Conservation (phyloP, 176 grass and related monocot species). For the Triticum timopheevii region DNA sequence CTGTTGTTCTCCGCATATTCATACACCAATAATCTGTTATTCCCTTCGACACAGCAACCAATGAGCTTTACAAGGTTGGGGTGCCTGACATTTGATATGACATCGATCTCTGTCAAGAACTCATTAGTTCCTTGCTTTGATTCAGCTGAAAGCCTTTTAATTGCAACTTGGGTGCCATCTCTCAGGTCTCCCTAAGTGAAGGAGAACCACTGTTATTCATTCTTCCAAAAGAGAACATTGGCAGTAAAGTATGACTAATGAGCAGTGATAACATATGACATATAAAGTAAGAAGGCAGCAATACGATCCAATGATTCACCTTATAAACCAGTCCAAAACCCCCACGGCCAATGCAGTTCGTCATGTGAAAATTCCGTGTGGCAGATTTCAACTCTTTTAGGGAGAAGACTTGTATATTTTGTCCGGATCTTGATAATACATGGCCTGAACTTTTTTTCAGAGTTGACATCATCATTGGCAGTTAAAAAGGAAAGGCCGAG, state of each 20-base stretch:
- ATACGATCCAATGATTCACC: conserved; percentile 25
- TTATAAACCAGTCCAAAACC: conserved; percentile 62
- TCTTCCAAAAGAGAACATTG: neutral
- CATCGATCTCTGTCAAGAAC: conserved; percentile 70
- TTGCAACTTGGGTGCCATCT: conserved; percentile 58
- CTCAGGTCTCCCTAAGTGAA: conserved; percentile 42
- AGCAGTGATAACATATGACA: neutral
- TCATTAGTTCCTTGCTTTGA: conserved; percentile 66
- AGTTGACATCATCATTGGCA: conserved; percentile 19
- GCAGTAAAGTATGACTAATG: conserved; percentile 11
- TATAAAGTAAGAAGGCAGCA: neutral
- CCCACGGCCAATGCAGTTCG: conserved; percentile 55
- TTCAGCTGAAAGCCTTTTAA: conserved; percentile 64
- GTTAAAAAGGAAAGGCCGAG: conserved; percentile 17
- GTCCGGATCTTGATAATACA: conserved; percentile 40
- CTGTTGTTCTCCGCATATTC: conserved; percentile 63
- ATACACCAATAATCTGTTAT: conserved; percentile 50
- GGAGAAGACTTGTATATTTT: conserved; percentile 46
- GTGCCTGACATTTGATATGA: conserved; percentile 62
- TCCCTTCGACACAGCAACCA: conserved; percentile 55
- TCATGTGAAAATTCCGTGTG: conserved; percentile 47
- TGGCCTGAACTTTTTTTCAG: conserved; percentile 37
- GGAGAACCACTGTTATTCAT: conserved; percentile 26
- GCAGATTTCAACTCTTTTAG: conserved; percentile 47
- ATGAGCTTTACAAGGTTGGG: conserved; percentile 74